Base-by-base conservation (phyloP, 306 rosid species). In the Cajanus cajan region DNA sequence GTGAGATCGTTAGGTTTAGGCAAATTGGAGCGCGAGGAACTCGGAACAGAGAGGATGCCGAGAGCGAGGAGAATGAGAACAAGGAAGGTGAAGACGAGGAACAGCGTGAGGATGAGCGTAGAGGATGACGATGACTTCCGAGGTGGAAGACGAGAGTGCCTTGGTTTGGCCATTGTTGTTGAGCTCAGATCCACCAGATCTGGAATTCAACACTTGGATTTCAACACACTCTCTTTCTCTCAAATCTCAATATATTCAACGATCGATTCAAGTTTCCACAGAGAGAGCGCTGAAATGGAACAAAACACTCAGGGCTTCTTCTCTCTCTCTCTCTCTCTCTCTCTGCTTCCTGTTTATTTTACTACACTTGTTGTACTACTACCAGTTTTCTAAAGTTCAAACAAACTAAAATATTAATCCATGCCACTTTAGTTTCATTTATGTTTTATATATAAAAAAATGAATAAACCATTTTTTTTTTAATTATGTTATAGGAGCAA, bases 41-140 rank as follows among this genome's bases (percentile, higher is more conserved):
- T 85, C 1, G 98, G 99, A 58, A 93, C 81, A 6, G 99, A 96
- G 85, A 96, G 92, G 66, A 96, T 85, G 34, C 99, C 98, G 47
- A 96, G 94, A 13, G 91, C 93, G 68, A 96, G 92, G 36, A 96
- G 99, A 77, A 91, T 89, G 78, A 96, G 90, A 19, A 91, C 78
- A 79, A 88, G 93, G 87, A 93, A 89, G 77, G 93, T 90, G 92
- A 90, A 90, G 79, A 84, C 81, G 47, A 93, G 74, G 45, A 96
- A 92, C 82, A 89, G 33, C 28, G 93, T 77, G 52, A 91, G 85
- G 28, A 93, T 73, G 50, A 96, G 77, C 13, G 97, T 88, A 3
- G 88, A 81, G 4, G 94, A 75, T 41, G 59, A 58, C 7, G 85
- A 83, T 8, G 97, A 73, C 68, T 90, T 96, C 43, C 98, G 93